Evolutionary conservation across 192 early-diverging fungal genomes (phyloP).

Genomic region (Glomus cerebriforme): DNA sequence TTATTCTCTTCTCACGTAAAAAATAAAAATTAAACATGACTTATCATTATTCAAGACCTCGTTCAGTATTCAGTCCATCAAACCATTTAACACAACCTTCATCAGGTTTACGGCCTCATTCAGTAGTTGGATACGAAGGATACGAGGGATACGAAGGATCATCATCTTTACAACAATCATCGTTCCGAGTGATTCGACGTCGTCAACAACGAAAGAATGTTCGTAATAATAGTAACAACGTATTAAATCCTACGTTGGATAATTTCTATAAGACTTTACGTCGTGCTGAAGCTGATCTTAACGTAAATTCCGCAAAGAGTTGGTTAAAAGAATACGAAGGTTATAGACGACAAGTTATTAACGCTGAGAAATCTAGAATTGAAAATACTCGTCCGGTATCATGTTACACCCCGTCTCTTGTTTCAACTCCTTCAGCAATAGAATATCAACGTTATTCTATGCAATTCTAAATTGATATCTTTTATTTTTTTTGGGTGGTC

Average conservation of each 20-base stretch:
- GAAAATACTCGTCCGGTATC: background rate
- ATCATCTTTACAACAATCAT: background rate
- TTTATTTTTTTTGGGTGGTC: background rate
- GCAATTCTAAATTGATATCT: background rate
- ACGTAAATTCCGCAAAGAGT: background rate
- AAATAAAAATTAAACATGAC: background rate
- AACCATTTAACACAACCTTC: background rate
- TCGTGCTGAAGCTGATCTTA: background rate
- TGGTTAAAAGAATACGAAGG: slow-evolving; percentile 18
- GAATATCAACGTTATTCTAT: background rate
- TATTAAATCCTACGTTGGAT: slow-evolving; percentile 14
- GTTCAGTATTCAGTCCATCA: background rate
- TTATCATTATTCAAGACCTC: background rate
- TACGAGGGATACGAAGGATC: background rate
- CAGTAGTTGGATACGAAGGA: background rate
- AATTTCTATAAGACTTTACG: slow-evolving; percentile 21
- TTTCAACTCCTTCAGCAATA: background rate
- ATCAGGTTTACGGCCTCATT: background rate
- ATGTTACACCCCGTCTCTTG: background rate
- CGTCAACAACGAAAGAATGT: background rate
- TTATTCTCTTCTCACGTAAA: background rate
- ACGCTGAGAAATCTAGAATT: background rate
- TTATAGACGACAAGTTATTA: background rate
- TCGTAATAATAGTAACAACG: background rate
- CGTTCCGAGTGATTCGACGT: slow-evolving; percentile 11